Evolutionary conservation across 2,329 filamentous ascomycete genomes (phyloP).

Genomic region (Fonsecaea nubica): DNA sequence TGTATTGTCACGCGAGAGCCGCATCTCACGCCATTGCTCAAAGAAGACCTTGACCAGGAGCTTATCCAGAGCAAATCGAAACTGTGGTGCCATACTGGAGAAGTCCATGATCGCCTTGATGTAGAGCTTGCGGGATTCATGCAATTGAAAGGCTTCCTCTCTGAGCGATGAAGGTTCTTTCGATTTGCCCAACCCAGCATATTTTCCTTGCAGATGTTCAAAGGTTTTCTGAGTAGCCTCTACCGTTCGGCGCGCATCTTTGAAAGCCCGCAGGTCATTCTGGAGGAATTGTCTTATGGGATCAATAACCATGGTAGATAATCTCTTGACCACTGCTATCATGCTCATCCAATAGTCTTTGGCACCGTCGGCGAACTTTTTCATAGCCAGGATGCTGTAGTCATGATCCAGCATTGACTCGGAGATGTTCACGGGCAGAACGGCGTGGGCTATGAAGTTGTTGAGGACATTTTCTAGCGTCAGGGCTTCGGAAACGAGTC

Average conservation of each 20-base stretch:
- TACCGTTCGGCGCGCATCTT: conserved; percentile 77
- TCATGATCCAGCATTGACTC: conserved; percentile 93
- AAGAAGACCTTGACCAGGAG: conserved; percentile 82
- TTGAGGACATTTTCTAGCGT: conserved; percentile 81
- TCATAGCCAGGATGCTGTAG: conserved; percentile 87
- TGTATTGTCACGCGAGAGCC: conserved; percentile 70
- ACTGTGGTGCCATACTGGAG: conserved; percentile 82
- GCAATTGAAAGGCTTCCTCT: conserved; percentile 94
- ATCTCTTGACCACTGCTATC: conserved; percentile 74
- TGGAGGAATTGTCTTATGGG: conserved; percentile 80
- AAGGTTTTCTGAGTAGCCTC: conserved; percentile 84
- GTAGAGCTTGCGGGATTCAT: conserved; percentile 89
- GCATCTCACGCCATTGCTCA: conserved; percentile 89
- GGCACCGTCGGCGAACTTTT: conserved; percentile 81
- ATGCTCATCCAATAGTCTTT: conserved; percentile 86
- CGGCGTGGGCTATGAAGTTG: conserved; percentile 74
- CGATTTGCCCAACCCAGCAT: conserved; percentile 83
- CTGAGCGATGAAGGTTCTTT: conserved; percentile 91
- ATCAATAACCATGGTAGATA: conserved; percentile 78
- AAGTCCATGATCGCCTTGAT: conserved; percentile 93
- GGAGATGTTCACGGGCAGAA: conserved; percentile 74
- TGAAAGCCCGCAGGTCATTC: conserved; percentile 82
- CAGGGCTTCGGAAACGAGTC: conserved; percentile 69
- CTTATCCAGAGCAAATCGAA: conserved; percentile 83
- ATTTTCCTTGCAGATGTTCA: conserved; percentile 80